Percentiles rank a stretch among this genome's conserved stretches.
Conservation (phyloP, 805 yeast genomes). For the Saccharomycopsis fodiens region DNA sequence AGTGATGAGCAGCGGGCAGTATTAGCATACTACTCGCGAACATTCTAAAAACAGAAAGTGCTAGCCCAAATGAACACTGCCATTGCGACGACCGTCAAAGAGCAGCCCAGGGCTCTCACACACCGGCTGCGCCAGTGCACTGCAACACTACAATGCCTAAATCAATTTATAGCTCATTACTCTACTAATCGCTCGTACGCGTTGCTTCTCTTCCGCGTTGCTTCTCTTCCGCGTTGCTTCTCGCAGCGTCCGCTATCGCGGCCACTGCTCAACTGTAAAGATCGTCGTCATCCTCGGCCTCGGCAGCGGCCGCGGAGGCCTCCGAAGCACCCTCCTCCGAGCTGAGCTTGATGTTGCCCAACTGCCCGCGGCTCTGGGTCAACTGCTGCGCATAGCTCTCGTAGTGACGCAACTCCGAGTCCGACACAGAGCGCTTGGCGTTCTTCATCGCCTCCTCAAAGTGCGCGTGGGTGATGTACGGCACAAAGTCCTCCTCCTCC, state of each 20-base stretch:
- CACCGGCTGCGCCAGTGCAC: too few relatives aligned
- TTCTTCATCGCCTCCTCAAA: conserved; percentile 99
- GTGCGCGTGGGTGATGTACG: conserved; percentile 87
- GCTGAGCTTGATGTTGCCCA: conserved; percentile 80
- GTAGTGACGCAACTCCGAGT: conserved; percentile 95
- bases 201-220: background rate
- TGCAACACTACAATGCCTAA: background rate
- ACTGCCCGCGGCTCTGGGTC: conserved; percentile 93
- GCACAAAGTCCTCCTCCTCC: conserved; percentile 89
- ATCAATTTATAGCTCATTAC: background rate
- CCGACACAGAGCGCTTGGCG: conserved; percentile 94
- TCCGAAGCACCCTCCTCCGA: conserved; percentile 45
- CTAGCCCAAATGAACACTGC: too few relatives aligned
- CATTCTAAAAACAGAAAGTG: too few relatives aligned
- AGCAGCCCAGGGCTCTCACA: too few relatives aligned
- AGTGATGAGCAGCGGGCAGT: too few relatives aligned
- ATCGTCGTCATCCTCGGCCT: conserved; percentile 43
- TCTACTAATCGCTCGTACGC: background rate
- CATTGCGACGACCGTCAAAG: too few relatives aligned
- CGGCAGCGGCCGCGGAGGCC: conserved; percentile 38
- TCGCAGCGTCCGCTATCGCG: background rate
- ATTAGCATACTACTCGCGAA: too few relatives aligned
- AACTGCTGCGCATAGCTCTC: conserved; percentile 97
- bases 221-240: background rate
- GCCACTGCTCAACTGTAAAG: conserved; percentile 29